These are phyloP conservation scores for Cryphonectria japonica DNA, from an alignment of 2,329 filamentous ascomycete genomes.

Conservation along the genomic window DNA sequence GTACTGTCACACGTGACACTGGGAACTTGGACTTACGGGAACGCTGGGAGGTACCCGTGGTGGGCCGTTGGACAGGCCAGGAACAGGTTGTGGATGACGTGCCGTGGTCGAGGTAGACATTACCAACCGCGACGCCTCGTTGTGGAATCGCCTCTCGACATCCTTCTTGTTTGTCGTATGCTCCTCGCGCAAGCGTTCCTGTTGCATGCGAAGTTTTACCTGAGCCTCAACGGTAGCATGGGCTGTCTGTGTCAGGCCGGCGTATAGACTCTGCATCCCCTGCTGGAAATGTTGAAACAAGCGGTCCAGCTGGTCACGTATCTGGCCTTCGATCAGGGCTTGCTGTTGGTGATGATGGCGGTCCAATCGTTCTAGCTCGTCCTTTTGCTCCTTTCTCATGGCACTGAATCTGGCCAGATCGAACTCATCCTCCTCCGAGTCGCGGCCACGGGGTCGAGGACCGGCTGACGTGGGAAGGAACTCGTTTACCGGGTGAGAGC, in stretches of 20 bases:
- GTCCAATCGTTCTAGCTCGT: constrained; percentile 25
- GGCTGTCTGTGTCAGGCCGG: constrained; percentile 19
- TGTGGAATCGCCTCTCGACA: constrained; percentile 23
- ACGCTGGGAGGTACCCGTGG: neutral
- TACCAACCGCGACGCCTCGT: constrained; percentile 18
- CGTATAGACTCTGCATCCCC: constrained; percentile 23
- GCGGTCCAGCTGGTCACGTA: constrained; percentile 14
- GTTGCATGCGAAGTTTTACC: constrained; percentile 23
- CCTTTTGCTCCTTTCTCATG: constrained; percentile 24
- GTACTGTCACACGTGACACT: too few species aligned
- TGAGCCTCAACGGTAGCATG: constrained; percentile 23
- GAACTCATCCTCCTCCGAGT: constrained; percentile 19
- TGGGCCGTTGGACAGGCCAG: neutral
- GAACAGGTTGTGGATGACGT: neutral
- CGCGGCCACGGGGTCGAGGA: constrained; percentile 2
- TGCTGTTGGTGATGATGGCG: constrained; percentile 17
- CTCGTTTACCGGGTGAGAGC: constrained; percentile 21
- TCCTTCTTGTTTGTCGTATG: constrained; percentile 20
- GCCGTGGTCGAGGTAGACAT: constrained; percentile 1
- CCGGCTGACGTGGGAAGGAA: constrained; percentile 17
- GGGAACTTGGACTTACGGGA: neutral
- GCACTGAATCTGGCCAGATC: constrained; percentile 23
- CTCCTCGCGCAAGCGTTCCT: constrained; percentile 22
- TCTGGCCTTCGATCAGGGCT: constrained; percentile 18
- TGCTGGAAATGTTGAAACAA: constrained; percentile 25